Evolutionary conservation across 306 rosid species (phyloP).

Genomic region (Cicer arietinum): DNA sequence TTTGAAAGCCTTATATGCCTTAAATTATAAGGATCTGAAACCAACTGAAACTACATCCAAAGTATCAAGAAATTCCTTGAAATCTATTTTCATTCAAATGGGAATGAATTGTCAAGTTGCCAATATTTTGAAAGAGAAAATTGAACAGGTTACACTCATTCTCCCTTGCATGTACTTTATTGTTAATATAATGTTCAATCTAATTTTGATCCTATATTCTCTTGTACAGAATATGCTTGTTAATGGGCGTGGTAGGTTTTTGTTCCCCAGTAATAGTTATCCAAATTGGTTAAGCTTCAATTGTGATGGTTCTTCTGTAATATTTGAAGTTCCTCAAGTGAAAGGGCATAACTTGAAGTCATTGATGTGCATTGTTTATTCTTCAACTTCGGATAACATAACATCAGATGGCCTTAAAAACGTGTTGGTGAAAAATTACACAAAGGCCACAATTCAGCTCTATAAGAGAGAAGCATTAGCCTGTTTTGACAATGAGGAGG

Average conservation of each 20-base stretch:
- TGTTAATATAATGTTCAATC: not conserved
- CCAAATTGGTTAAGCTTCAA: constrained; percentile 33
- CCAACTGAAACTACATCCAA: constrained; percentile 7
- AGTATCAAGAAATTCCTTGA: not conserved
- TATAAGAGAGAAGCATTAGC: too few species aligned
- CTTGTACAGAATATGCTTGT: constrained; percentile 9
- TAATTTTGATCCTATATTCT: not conserved
- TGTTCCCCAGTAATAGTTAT: not conserved
- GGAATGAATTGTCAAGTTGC: constrained; percentile 29
- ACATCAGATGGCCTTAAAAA: not conserved
- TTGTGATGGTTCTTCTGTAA: constrained; percentile 16
- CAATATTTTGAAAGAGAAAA: not conserved
- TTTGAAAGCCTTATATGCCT: constrained; percentile 29
- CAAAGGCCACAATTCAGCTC: too few species aligned
- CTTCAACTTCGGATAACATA: not conserved
- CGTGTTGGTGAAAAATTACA: not conserved
- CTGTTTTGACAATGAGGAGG: not conserved
- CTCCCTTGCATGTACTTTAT: not conserved
- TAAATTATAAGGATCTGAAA: not conserved
- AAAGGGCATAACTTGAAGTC: constrained; percentile 19
- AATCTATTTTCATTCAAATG: constrained; percentile 28
- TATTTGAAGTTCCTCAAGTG: constrained; percentile 36
- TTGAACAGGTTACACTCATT: constrained; percentile 11
- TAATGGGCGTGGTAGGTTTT: not conserved
- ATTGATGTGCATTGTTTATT: constrained; percentile 21